phyloP scores from a whole-genome alignment of 2,329 filamentous ascomycete genomes.

The Leptographium galeiforme region DNA sequence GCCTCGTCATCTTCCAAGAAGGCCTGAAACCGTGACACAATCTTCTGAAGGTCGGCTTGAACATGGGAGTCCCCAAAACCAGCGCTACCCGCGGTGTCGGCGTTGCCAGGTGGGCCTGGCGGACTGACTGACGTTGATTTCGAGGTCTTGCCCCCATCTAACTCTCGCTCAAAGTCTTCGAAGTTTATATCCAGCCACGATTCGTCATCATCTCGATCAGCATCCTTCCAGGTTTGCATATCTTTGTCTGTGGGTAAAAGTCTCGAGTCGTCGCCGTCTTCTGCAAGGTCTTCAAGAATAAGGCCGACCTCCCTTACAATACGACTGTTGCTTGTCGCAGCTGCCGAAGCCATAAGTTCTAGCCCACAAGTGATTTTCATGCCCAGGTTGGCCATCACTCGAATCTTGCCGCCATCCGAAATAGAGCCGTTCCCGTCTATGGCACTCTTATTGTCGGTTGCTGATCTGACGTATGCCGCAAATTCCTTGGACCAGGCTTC shows the following conservation, averaged over 20 bases:
- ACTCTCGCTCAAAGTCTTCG: slow-evolving; percentile 72
- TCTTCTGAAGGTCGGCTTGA: slow-evolving; percentile 70
- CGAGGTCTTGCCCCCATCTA: slow-evolving; percentile 28
- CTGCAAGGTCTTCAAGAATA: slow-evolving; percentile 59
- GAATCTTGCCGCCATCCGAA: slow-evolving; percentile 12
- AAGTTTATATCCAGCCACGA: slow-evolving; percentile 88
- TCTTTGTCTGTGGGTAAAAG: slow-evolving; percentile 57
- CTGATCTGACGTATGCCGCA: slow-evolving; percentile 14
- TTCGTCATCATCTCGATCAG: slow-evolving; percentile 62
- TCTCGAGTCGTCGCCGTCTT: slow-evolving; percentile 46
- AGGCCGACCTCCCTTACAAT: slow-evolving; percentile 63
- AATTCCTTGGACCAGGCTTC: slow-evolving; percentile 32
- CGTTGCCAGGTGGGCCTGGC: background rate
- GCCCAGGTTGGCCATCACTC: slow-evolving; percentile 49
- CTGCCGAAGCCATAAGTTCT: slow-evolving; percentile 66
- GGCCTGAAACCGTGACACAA: slow-evolving; percentile 84
- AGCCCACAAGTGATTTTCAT: slow-evolving; percentile 88
- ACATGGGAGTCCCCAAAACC: slow-evolving; percentile 53
- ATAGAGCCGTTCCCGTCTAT: background rate
- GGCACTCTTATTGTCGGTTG: slow-evolving; percentile 6
- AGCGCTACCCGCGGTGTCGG: background rate
- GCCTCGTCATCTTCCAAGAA: slow-evolving; percentile 81
- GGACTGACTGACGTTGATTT: background rate
- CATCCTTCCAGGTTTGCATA: slow-evolving; percentile 55
- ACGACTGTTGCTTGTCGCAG: slow-evolving; percentile 54